Evolutionary conservation across 768 basidiomycete genomes (phyloP).

Genomic region (Phylloporus arenicola): DNA sequence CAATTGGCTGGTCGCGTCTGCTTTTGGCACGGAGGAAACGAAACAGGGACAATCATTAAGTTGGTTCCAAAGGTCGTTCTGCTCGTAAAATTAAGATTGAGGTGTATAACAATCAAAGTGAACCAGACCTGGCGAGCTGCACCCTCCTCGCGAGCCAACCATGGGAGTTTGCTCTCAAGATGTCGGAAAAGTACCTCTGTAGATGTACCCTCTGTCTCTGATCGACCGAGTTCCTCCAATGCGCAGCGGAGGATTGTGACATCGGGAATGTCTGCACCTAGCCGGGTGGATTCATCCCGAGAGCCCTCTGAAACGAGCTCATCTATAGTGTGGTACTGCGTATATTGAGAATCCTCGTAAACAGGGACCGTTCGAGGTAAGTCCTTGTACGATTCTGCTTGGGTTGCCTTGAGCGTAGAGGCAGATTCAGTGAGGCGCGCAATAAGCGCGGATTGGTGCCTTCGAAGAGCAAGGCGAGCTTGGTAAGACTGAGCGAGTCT

Average conservation of each 20-base stretch:
- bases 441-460: conserved; percentile 56
- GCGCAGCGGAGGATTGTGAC: conserved; percentile 61
- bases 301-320: conserved; percentile 26
- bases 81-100: conserved; percentile 7
- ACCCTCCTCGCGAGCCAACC: conserved; percentile 51
- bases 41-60: conserved; percentile 50
- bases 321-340: conserved; percentile 42
- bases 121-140: conserved; percentile 47
- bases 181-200: conserved; percentile 57
- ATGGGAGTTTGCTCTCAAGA: conserved; percentile 54
- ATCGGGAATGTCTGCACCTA: conserved; percentile 35
- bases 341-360: conserved; percentile 44
- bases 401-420: conserved; percentile 48
- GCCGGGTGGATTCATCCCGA: conserved; percentile 12
- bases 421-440: conserved; percentile 51
- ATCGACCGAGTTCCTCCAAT: conserved; percentile 43
- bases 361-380: conserved; percentile 51
- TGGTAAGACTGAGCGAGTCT: conserved; percentile 52
- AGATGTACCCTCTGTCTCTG: conserved; percentile 37
- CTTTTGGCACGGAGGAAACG: conserved; percentile 28
- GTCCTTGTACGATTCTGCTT: conserved; percentile 48
- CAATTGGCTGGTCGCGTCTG: conserved; percentile 1
- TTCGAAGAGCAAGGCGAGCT: conserved; percentile 56
- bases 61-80: conserved; percentile 56
- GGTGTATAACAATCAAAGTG: neutral